Conservation (phyloP, 2,329 filamentous ascomycete species). For the Colletotrichum sp. region DNA sequence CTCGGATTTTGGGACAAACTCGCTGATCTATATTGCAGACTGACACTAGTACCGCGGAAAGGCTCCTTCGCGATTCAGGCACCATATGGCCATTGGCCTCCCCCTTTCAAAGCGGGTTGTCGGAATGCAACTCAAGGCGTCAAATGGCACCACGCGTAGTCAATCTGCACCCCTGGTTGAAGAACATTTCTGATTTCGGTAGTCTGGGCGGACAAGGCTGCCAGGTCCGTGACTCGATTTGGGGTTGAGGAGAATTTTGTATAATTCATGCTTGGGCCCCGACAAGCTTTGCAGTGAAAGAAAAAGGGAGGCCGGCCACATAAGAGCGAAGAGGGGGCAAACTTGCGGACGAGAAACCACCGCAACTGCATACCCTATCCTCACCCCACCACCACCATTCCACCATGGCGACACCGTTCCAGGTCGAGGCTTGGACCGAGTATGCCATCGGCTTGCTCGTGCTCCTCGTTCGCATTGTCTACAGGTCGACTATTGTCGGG, state of each 20-base stretch:
- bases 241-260: background rate
- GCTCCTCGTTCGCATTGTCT: slow-evolving; percentile 41
- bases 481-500: slow-evolving; percentile 41
- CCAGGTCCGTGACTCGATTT: background rate
- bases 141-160: background rate
- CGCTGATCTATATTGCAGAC: background rate
- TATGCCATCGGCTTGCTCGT: slow-evolving; percentile 43
- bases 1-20: background rate
- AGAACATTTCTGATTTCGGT: background rate
- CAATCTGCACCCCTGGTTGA: background rate
- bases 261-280: background rate
- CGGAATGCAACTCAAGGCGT: background rate
- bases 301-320: background rate
- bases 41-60: background rate
- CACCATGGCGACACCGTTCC: slow-evolving; percentile 42
- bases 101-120: background rate
- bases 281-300: background rate
- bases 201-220: background rate
- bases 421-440: slow-evolving; percentile 48
- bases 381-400: background rate
- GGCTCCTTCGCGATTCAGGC: background rate
- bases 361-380: slow-evolving; percentile 1
- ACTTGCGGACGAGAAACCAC: slow-evolving; percentile 14
- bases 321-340: background rate
- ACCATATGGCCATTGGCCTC: background rate